Conservation (phyloP, 345 rosid species). For the Pelargonium nanum region DNA sequence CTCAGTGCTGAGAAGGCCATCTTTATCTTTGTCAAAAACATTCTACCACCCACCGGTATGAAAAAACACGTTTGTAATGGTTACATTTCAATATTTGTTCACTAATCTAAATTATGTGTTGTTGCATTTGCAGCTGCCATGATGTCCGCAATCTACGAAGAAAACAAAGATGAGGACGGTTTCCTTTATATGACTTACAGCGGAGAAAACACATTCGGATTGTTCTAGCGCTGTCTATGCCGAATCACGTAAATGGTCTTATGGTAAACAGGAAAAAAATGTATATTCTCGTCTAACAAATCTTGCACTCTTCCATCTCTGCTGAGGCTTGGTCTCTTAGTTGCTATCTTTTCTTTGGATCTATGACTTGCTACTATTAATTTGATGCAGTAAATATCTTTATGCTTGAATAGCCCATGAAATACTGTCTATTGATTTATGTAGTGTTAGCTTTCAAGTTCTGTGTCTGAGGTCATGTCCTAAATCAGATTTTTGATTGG, state of each 20-base stretch:
- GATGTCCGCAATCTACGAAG: constrained; percentile 61
- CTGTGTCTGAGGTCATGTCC: too few relatives aligned
- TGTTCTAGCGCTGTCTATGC: constrained; percentile 1
- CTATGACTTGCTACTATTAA: not conserved
- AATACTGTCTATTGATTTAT: too few relatives aligned
- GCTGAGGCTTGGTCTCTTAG: constrained; percentile 4
- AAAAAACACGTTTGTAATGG: not conserved
- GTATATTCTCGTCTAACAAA: constrained; percentile 7
- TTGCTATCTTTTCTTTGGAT: not conserved
- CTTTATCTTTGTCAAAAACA: constrained; percentile 52
- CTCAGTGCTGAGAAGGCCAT: constrained; percentile 64
- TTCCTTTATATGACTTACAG: constrained; percentile 67
- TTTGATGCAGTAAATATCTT: constrained; percentile 7
- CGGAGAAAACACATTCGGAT: constrained; percentile 58
- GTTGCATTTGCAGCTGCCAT: constrained; percentile 41
- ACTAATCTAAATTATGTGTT: not conserved
- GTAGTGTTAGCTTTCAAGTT: too few relatives aligned
- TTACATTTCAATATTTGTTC: not conserved
- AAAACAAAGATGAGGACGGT: constrained; percentile 59
- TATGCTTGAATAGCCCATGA: too few relatives aligned
- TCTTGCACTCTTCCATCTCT: not conserved
- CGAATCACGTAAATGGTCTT: not conserved
- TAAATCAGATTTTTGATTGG: too few relatives aligned
- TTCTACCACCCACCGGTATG: constrained; percentile 55
- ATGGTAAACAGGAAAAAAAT: not conserved